phyloP scores from a whole-genome alignment of 352 stramenopile genomes.

The Phytopythium boreale region DNA sequence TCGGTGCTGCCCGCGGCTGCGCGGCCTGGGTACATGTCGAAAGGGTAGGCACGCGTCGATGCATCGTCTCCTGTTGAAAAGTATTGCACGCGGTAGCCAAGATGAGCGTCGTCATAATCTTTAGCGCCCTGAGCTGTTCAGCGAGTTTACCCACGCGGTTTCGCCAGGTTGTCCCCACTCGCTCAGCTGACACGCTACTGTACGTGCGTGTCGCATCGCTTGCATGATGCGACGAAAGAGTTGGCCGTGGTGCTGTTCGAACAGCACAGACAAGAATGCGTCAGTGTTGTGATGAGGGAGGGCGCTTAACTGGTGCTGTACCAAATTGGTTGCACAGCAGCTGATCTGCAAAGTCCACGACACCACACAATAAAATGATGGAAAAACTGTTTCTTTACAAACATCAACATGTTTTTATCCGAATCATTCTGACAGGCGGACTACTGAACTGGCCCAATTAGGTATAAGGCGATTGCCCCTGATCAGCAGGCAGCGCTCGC shows the following conservation, averaged over 20 bases:
- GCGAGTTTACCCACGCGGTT: not conserved
- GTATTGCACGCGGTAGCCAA: not conserved
- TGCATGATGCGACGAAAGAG: not conserved
- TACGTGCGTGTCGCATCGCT: not conserved
- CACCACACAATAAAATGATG: too few relatives aligned
- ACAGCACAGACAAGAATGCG: not conserved
- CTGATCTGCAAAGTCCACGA: too few relatives aligned
- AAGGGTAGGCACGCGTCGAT: not conserved
- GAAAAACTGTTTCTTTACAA: not conserved
- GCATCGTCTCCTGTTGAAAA: not conserved
- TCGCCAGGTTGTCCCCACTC: not conserved
- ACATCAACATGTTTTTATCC: not conserved
- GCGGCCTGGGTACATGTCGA: too few relatives aligned
- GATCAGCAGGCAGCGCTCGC: not conserved
- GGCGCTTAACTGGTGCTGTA: too few relatives aligned
- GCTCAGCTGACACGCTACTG: not conserved
- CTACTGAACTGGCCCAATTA: not conserved
- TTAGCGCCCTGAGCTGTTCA: not conserved
- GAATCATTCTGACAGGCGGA: not conserved
- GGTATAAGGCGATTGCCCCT: not conserved
- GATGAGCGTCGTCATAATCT: not conserved
- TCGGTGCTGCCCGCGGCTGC: not conserved
- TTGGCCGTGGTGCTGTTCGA: not conserved
- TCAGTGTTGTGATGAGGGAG: too few relatives aligned
- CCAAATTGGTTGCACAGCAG: too few relatives aligned